Evolutionary conservation across 2,329 filamentous ascomycete species (phyloP).

Genomic region (Xylaria sp.): DNA sequence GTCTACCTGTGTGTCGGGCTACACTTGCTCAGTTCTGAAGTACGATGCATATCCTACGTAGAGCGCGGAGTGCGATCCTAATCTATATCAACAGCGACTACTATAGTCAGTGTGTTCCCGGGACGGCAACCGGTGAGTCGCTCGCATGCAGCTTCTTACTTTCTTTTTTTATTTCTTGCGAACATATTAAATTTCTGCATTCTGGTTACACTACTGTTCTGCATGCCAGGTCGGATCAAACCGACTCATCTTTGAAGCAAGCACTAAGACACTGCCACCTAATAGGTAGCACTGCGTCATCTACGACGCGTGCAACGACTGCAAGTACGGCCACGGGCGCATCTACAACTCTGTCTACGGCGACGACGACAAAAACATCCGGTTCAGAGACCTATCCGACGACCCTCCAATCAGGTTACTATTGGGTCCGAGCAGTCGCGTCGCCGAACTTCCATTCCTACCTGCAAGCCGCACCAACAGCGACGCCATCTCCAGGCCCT

Average conservation of each 20-base stretch:
- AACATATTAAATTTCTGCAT: not conserved
- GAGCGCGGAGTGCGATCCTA: not conserved
- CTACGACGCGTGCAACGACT: constrained; percentile 7
- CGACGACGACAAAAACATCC: constrained; percentile 1
- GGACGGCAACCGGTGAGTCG: constrained; percentile 25
- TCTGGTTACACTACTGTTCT: not conserved
- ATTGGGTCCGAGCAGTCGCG: constrained; percentile 29
- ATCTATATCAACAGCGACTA: constrained; percentile 24
- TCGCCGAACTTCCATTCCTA: constrained; percentile 31
- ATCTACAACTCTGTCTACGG: constrained; percentile 18
- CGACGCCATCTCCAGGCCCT: constrained; percentile 25
- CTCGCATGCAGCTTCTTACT: not conserved
- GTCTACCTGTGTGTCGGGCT: constrained; percentile 27
- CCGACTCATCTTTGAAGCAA: not conserved
- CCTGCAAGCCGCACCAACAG: constrained; percentile 29
- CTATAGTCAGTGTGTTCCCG: constrained; percentile 30
- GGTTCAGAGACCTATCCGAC: constrained; percentile 28
- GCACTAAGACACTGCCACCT: not conserved
- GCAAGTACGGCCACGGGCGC: not conserved
- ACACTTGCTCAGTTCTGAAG: constrained; percentile 24
- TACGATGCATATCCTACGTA: not conserved
- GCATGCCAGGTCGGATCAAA: not conserved
- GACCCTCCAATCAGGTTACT: constrained; percentile 28
- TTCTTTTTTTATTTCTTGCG: too few relatives aligned
- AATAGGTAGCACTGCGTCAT: constrained; percentile 6